phyloP scores from a whole-genome alignment of 78 protist species.

The Dictyostelium intermedium region DNA sequence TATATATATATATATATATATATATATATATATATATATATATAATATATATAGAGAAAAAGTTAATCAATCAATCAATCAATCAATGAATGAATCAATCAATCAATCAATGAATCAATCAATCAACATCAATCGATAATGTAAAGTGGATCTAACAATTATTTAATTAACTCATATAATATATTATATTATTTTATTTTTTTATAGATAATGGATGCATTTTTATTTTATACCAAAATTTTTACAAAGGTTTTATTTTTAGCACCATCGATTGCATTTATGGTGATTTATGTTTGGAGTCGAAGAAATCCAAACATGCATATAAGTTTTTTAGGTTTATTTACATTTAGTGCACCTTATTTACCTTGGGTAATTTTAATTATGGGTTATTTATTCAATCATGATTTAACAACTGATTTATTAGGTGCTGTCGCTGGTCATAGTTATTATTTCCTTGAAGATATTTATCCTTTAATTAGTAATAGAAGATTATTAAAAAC shows the following conservation, averaged over 20 bases:
- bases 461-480: constrained; percentile 59
- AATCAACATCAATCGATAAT: neutral
- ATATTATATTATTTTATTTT: neutral
- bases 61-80: neutral
- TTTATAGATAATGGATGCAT: constrained; percentile 40
- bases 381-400: constrained; percentile 59
- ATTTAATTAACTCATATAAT: neutral
- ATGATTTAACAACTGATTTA: constrained; percentile 38
- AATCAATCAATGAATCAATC: neutral
- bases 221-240: constrained; percentile 57
- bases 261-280: constrained; percentile 77
- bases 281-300: constrained; percentile 84
- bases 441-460: constrained; percentile 65
- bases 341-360: constrained; percentile 81
- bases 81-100: too few relatives aligned
- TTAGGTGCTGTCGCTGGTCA: constrained; percentile 82
- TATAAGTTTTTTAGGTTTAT: constrained; percentile 75
- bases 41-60: too few relatives aligned
- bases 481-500: constrained; percentile 70
- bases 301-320: constrained; percentile 79
- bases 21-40: too few relatives aligned
- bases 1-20: neutral
- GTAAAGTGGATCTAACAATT: neutral
- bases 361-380: constrained; percentile 82
- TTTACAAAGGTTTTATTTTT: constrained; percentile 51